Evolutionary conservation across 2,329 filamentous ascomycete species (phyloP).

Genomic region (Monosporascus sp.): DNA sequence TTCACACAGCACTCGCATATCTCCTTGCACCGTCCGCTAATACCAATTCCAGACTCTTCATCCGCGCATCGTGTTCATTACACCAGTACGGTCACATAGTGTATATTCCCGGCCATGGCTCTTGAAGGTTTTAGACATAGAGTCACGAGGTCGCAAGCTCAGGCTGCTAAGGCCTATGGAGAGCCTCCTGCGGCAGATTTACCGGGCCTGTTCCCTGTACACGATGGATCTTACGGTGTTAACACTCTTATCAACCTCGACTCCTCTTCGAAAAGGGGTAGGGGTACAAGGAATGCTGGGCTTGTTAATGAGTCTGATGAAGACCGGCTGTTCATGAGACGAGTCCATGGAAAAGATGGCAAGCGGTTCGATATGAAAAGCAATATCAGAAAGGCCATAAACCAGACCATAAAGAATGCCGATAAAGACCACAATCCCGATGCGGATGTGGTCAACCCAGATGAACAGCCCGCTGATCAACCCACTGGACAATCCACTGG

Average conservation of each 20-base stretch:
- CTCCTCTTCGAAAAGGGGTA: constrained; percentile 10
- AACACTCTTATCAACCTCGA: constrained; percentile 22
- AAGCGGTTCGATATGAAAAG: constrained; percentile 14
- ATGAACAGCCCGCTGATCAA: no score
- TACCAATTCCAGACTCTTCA: background rate
- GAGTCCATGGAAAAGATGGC: constrained; percentile 3
- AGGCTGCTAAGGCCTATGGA: background rate
- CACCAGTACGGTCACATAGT: no score
- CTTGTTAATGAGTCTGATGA: constrained; percentile 17
- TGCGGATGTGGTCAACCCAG: no score
- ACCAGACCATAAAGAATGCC: constrained; percentile 10
- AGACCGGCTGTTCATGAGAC: constrained; percentile 10
- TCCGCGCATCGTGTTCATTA: no score
- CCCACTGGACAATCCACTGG: no score
- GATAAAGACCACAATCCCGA: constrained; percentile 4
- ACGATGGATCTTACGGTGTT: constrained; percentile 26
- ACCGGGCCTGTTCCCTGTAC: constrained; percentile 20
- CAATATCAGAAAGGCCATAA: constrained; percentile 10
- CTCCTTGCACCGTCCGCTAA: background rate
- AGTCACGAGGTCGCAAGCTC: no score
- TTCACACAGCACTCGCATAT: background rate
- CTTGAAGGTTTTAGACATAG: no score
- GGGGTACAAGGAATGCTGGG: constrained; percentile 6
- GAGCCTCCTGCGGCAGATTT: constrained; percentile 14
- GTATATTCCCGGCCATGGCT: no score